Evolutionary conservation across 2,329 filamentous ascomycete genomes (phyloP), one percentile per base, ranked within the genome.

Genomic region (Talaromyces sp.): DNA sequence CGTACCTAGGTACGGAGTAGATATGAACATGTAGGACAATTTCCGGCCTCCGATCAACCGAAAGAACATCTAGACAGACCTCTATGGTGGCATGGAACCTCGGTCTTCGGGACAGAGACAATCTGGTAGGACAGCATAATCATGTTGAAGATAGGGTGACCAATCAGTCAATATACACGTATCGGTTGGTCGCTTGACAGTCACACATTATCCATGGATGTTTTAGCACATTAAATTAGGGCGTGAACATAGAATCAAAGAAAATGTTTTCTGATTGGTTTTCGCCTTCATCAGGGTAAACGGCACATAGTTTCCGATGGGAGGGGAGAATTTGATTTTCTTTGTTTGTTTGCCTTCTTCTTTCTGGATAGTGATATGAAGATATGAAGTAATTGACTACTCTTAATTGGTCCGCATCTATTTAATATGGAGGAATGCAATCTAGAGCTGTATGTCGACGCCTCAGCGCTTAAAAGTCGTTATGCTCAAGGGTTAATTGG

Each of bases 391-490:
- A 37, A 37, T 17, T 10, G 6, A 1, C 21, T 22, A 25, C 33
- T 5, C 21, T 17, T 52, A 11, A 52, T 39, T 52, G 48, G 48
- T 28, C 19, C 28, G 45, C 25, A 21, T 48, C 5, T 33, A n/a
- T 21, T 13, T 19, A 28, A 33, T 35, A 48, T 48, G 25, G 33
- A 35, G 15, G 28, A 25, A 19, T 48, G 45, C 45, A 48, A 17
- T 15, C 28, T 48, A 48, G 28, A 48, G 45, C 45, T 52, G 48
- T 52, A 52, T 15, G 19, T 36, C 33, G 35, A 52, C 54, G 54
- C 54, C 54, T 56, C 54, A 41, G 54, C 54, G 54, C 54, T 56
- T 56, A 56, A n/a, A 50, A 50, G 19, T 40, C 19, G 15, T 6
- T 19, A 39, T 31, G 2, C 40, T 33, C 31, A 22, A 41, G n/a